Evolutionary conservation across 2,329 filamentous ascomycete genomes (phyloP), one percentile per base, ranked within the genome.

Genomic region (Corniculantispora saksenae): DNA sequence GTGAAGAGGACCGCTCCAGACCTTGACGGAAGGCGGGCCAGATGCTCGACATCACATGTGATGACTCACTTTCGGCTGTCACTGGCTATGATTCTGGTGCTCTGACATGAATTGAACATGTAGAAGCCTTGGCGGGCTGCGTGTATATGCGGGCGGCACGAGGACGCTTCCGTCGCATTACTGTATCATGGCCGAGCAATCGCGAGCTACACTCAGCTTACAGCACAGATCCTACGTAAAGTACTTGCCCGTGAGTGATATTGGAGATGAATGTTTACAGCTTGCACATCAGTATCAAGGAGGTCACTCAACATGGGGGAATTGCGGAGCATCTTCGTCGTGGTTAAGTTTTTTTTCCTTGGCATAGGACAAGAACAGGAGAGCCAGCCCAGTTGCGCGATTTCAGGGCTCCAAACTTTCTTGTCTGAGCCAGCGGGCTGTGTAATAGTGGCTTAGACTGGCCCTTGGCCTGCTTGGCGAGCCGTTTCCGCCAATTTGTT

Each of bases 381-480:
- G 32, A 32, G 38, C 38, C 38, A 43, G 32, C 32, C 32, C 47
- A 25, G 2, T 10, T 57, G 54, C 54, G 54, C 54, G 54, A 57
- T 57, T 57, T 57, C 54, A 25, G 13, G 35, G 21, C 10, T 21
- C 29, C 2, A 43, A 57, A 57, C n/a, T 57, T 40, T 43, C 17
- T 17, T 57, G 29, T 32, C 19, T 48, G 51, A 40, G 51, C 23
- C 25, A 15, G 60, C 40, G 51, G 61, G 61, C 61, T 63, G 61
- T 63, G 61, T 27, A 8, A 51, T 63, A 8, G 61, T 63, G 61
- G 61, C 61, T 63, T 63, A 63, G 61, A 63, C 61, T 40, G 43
- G 27, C n/a, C 1, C 59, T 38, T 32, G n/a, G 48, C 48, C 59
- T 9, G 7, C 61, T 63, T 56, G 51, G 51, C 61, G 35, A 56